Base-by-base conservation (phyloP, 2,329 filamentous ascomycete genomes). In the Macrophomina phaseolina region DNA sequence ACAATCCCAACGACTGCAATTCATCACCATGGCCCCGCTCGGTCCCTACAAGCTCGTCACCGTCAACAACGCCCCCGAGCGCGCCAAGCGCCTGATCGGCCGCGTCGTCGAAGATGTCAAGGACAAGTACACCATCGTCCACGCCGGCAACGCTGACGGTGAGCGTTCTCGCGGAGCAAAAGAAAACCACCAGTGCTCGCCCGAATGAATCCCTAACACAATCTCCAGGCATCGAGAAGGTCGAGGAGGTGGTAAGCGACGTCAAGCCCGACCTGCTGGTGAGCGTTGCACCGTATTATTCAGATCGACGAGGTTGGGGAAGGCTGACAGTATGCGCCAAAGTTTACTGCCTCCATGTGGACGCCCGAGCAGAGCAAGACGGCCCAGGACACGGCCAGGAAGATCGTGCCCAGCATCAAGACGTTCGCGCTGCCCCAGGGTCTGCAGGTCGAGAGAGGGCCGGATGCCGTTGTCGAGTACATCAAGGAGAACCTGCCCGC, bases 61-160 rank as follows among this genome's bases (percentile, higher is more conserved):
- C 1, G 88, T 91, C 70, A 91, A 91, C 78, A 90, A 85, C 1
- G 87, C 85, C 1, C 89, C 89, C 0, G 88, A 90, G 69, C 82
- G 89, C 66, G 89, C 89, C 40, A 86, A 87, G 77, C 78, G 81
- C 7, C 77, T 91, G 40, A 85, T 90, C 71, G 88, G 89, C 11
- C 83, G 86, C 0, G 77, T 91, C 45, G 81, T 85, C 11, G 86
- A 89, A 66, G 84, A 82, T 12, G 77, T 91, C 38, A 88, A 87
- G 74, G 87, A 89, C 65, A 79, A 79, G 46, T 91, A 90, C 76
- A 86, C 82, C 1, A 90, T 91, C 70, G 79, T 84, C 45, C 82
- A 91, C 73, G 82, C 85, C 30, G 87, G 81, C 42, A 91, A 91
- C 74, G 86, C 84, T 71, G 83, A 86, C 49, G 85, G 88, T 90